Evolutionary conservation across 129 eudicot species (phyloP).

Genomic region (Scalesia atractyloides): DNA sequence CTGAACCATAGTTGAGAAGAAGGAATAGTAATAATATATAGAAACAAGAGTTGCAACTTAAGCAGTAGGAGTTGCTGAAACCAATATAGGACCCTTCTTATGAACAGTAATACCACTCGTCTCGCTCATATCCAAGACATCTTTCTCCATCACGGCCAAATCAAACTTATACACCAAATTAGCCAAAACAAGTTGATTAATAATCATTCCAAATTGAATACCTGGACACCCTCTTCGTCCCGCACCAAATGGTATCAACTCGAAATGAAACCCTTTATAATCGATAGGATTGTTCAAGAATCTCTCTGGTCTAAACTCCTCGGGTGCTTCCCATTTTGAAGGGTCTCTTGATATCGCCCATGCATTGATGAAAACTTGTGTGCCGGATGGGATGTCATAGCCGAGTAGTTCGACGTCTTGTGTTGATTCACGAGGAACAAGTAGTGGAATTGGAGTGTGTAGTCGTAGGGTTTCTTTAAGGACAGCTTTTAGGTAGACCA

Average conservation of each 20-base stretch:
- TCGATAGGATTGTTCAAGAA: neutral
- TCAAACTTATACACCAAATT: slow-evolving; percentile 6
- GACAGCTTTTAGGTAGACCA: no score
- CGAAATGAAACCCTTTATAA: slow-evolving; percentile 13
- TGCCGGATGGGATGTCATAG: no score
- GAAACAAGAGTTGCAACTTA: neutral
- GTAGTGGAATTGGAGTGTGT: no score
- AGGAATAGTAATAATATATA: no score
- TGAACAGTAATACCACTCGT: slow-evolving; percentile 1
- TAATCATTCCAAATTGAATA: neutral
- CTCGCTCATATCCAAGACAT: neutral
- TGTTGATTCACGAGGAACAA: no score
- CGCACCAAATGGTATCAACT: slow-evolving; percentile 11
- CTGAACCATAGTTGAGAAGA: no score
- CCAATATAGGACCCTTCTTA: neutral
- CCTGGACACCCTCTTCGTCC: slow-evolving; percentile 10
- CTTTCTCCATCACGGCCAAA: neutral
- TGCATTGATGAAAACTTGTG: no score
- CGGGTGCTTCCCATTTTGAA: no score
- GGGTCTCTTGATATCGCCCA: no score
- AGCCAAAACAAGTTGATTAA: slow-evolving; percentile 3
- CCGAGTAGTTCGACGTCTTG: no score
- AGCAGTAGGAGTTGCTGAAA: neutral
- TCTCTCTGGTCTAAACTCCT: neutral
- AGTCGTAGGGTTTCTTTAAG: no score